Base-by-base conservation (phyloP, 2,329 filamentous ascomycete genomes). In the Colletotrichum endophyticum region DNA sequence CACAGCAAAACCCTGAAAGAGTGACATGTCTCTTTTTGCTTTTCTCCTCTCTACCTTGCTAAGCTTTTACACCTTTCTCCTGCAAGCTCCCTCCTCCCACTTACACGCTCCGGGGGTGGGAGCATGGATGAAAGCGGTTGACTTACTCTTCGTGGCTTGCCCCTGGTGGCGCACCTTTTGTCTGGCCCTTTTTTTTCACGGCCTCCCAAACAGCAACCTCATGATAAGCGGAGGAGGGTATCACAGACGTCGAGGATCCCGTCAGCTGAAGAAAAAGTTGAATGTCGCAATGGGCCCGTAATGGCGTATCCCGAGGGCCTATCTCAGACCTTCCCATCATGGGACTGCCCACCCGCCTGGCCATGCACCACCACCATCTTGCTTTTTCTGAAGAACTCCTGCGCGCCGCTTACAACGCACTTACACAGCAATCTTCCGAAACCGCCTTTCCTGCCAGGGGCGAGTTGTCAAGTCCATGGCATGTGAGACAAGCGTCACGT, bases 401-500 rank as follows among this genome's bases (percentile, higher is more conserved):
- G 44, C 44, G 39, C 39, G 44, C 13, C 15, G 70, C 70, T 66
- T 66, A 70, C 30, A 22, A 70, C 53, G 32, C 59, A 62, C 59
- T 59, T 66, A 64, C 56, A 74, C 59, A 49, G 44, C 49, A 63
- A 53, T 32, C 30, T 25, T 62, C 53, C 16, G 8, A 72, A 39
- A 69, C 62, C 62, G 11, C 39, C 25, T 39, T 72, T 39, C 64
- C 68, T 68, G 56, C 59, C 59, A 76, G 70, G 69, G 62, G 57
- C 64, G 25, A 49, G 19, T 39, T 32, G 22, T 64, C 57, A 64
- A 30, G 15, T 12, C 22, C 73, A 68, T 69, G 34, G 64, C 57
- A 69, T 73, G 73, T 61, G 61, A 76, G 66, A 69, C 59, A 73
- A 22, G 73, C 64, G 64, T 72, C 59, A 76, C 73, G 64, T 76